A percentile compares a stretch with the other conserved stretches of the same genome.
These are phyloP conservation scores for Stylosanthes scabra DNA, from an alignment of 331 rosid genomes.

Conservation along the genomic window DNA sequence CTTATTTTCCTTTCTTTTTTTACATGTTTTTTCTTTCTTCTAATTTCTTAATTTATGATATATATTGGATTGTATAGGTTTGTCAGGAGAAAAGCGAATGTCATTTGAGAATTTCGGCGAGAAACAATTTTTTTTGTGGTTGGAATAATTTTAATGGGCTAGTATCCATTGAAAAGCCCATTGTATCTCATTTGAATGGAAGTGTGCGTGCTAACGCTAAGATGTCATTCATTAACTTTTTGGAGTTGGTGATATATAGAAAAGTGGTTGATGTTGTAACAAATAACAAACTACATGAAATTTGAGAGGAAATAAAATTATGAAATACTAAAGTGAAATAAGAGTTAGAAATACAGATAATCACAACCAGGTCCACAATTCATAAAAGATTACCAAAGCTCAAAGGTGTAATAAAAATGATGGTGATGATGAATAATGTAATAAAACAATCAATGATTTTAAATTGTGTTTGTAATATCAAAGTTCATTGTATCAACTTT, in stretches of 20 bases:
- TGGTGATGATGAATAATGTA: too few species aligned
- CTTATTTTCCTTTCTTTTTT: too few species aligned
- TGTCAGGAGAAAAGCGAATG: constrained; percentile 4
- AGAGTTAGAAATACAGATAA: not conserved
- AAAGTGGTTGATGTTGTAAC: not conserved
- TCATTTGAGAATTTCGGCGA: not conserved
- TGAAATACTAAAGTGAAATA: not conserved
- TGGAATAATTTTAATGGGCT: constrained; percentile 19
- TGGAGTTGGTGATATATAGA: constrained; percentile 63
- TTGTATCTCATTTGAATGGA: constrained; percentile 38
- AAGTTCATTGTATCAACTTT: too few species aligned
- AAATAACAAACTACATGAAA: not conserved
- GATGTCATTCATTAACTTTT: constrained; percentile 65
- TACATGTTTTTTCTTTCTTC: not conserved
- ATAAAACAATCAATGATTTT: too few species aligned
- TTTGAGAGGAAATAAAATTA: too few species aligned
- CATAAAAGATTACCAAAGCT: too few species aligned
- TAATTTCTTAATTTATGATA: not conserved
- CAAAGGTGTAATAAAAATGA: too few species aligned
- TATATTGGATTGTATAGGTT: constrained; percentile 33
- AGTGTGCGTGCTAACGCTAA: constrained; percentile 23
- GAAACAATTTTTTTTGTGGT: constrained; percentile 29
- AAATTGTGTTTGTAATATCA: too few species aligned
- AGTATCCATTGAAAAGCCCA: constrained; percentile 23
- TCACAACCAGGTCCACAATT: too few species aligned